Base-by-base conservation (phyloP, 2,329 filamentous ascomycete genomes). In the Pyrenophora seminiperda region DNA sequence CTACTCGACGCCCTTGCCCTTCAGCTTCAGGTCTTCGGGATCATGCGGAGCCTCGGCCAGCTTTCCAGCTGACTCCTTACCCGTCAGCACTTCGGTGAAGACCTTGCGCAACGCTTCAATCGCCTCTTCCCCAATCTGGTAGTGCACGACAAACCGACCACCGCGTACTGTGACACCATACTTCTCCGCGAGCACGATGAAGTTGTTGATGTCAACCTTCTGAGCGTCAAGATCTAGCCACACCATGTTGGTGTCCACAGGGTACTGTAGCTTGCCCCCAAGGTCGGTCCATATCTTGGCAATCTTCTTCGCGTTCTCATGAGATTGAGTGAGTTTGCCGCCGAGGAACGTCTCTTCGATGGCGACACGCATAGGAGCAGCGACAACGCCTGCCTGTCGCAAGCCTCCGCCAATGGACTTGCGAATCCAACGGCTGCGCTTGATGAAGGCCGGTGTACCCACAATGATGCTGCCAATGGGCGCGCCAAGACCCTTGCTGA, bases 211-310 rank as follows among this genome's bases (percentile, higher is more conserved):
- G 3, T 76, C 74, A 24, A 86, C 69, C 0, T 83, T 82, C 9
- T 83, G 81, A 1, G 80, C 80, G 22, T 84, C 81, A 13, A 94
- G 76, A 70, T 95, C 87, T 50, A 95, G 66, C 90, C 90, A 96
- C 27, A 90, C 84, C 89, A 96, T 95, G 74, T 96, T 96, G n/a
- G 91, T 95, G 67, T 96, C 86, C 1, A 89, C 86, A 0, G 88
- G 87, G 51, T 86, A 79, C 15, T 79, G 73, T 48, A 91, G 73
- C 72, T 82, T 83, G 1, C 90, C 91, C 4, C 90, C 90, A 42
- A 86, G 77, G 13, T 75, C 75, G 4, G 77, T 81, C 91, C 91
- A 96, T 57, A 88, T 71, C 24, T 78, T 75, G 19, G 81, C 84
- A 18, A 92, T 77, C 60, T 76, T 76, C 70, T 81, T 81, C 2